phyloP scores from a whole-genome alignment of 106 monocot species.

The Dendrobium officinale region DNA sequence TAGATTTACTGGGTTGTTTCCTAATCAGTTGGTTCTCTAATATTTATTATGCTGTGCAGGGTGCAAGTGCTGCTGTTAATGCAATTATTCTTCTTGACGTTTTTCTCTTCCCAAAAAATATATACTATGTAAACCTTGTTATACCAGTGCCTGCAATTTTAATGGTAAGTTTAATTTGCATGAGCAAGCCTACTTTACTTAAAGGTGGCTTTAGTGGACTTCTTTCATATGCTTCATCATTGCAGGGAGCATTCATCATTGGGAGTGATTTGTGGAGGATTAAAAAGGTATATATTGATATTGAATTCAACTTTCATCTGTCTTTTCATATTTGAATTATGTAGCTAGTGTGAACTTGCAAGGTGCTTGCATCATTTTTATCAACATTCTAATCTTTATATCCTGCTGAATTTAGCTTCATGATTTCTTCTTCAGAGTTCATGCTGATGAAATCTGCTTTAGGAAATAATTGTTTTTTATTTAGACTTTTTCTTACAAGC shows the following conservation, averaged over 20 bases:
- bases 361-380: neutral
- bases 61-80: slow-evolving; percentile 93
- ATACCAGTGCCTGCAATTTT: slow-evolving; percentile 72
- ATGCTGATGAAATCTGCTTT: too few relatives aligned
- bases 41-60: slow-evolving; percentile 32
- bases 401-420: too few relatives aligned
- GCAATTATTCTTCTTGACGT: slow-evolving; percentile 81
- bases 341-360: neutral
- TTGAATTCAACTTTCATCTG: neutral
- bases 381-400: too few relatives aligned
- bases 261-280: slow-evolving; percentile 57
- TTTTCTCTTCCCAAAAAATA: slow-evolving; percentile 71
- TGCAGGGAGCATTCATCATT: slow-evolving; percentile 56
- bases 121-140: slow-evolving; percentile 60
- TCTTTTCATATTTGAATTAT: neutral
- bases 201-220: neutral
- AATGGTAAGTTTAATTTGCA: slow-evolving; percentile 43
- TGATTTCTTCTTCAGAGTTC: too few relatives aligned
- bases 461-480: too few relatives aligned
- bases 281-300: slow-evolving; percentile 33
- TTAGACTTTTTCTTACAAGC: too few relatives aligned
- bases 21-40: neutral
- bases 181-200: neutral
- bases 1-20: neutral
- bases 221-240: neutral